Conservation (phyloP, 176 grass and related monocot species). For the Thalia dealbata region DNA sequence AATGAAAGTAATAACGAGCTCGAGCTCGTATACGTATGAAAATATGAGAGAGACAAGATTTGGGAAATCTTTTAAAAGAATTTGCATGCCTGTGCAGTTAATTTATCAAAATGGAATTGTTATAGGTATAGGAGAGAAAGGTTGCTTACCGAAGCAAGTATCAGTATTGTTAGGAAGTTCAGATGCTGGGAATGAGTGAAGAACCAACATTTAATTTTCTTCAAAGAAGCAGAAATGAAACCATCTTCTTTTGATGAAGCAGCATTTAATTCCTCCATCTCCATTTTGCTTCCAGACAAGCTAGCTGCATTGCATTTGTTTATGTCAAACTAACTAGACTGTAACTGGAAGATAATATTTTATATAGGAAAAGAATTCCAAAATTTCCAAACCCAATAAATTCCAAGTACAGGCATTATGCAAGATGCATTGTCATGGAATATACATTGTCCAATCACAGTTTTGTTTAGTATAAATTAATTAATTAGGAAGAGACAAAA, state of each 20-base stretch:
- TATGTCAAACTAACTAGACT: background rate
- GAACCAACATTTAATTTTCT: conserved; percentile 66
- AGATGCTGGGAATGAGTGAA: conserved; percentile 70
- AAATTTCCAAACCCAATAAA: background rate
- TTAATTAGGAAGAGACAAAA: background rate
- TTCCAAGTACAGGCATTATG: background rate
- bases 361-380: no score
- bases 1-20: background rate
- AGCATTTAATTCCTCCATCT: conserved; percentile 51
- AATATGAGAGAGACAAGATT: background rate
- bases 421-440: background rate
- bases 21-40: no score
- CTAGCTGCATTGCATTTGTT: conserved; percentile 39
- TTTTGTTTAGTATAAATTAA: background rate
- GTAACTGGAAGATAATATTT: background rate
- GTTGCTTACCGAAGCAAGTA: conserved; percentile 88
- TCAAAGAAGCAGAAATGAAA: conserved; percentile 42
- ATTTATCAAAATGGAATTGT: background rate
- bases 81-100: background rate
- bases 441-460: background rate
- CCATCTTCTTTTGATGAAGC: conserved; percentile 47
- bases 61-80: background rate
- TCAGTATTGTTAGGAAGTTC: conserved; percentile 67
- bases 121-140: conserved; percentile 13
- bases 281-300: conserved; percentile 64